phyloP scores from a whole-genome alignment of 176 grass and related monocot genomes.

The Triticum monococcum region DNA sequence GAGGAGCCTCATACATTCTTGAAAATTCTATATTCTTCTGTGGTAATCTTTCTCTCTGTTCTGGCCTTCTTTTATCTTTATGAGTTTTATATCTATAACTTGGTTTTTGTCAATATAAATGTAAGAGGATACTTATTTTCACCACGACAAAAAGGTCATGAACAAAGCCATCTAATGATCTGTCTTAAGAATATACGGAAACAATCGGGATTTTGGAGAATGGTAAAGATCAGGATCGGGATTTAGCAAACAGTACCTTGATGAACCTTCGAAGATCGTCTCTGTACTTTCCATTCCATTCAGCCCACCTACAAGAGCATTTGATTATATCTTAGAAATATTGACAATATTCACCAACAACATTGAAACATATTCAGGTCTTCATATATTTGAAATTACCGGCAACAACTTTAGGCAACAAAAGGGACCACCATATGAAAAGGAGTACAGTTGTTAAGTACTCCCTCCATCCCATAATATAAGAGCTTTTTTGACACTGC shows the following conservation, averaged over 20 bases:
- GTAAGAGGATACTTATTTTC: not conserved
- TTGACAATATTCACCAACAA: not conserved
- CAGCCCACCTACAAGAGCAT: constrained; percentile 78
- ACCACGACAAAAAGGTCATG: not conserved
- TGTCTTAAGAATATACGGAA: not conserved
- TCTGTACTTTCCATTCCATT: constrained; percentile 97
- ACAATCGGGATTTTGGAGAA: not conserved
- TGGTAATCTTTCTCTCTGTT: not conserved
- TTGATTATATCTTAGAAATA: constrained; percentile 21
- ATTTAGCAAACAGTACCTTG: constrained; percentile 50
- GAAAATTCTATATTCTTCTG: not conserved
- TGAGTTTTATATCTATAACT: not conserved
- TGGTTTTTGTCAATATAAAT: not conserved
- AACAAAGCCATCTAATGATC: constrained; percentile 8
- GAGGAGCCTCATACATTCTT: not conserved
- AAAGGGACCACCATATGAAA: not conserved
- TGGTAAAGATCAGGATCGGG: not conserved
- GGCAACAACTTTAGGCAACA: constrained; percentile 7
- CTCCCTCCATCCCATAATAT: no score
- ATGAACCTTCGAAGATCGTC: constrained; percentile 93
- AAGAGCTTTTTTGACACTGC: no score
- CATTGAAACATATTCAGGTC: not conserved
- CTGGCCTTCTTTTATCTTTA: not conserved
- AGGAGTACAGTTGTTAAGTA: not conserved
- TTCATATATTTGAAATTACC: not conserved